These are phyloP conservation scores for Magnusiomyces tetraspermus DNA, from an alignment of 1,139 yeast species.

Conservation along the genomic window DNA sequence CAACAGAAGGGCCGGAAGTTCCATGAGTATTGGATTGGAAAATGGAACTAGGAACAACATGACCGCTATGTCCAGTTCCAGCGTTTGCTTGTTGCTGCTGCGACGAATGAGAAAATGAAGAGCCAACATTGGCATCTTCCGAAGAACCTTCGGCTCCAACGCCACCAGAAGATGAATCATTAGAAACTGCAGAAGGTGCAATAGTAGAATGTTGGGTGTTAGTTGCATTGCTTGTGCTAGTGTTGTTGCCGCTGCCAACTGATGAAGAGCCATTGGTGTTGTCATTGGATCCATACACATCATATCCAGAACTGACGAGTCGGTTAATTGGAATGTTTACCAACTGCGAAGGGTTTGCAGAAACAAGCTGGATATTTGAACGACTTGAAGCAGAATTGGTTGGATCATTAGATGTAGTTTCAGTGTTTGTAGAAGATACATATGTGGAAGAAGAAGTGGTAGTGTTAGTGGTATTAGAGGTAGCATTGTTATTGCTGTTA, in stretches of 20 bases:
- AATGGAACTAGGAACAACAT: background rate
- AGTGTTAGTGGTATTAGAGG: background rate
- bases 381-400: background rate
- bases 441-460: background rate
- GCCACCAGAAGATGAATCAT: background rate
- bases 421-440: background rate
- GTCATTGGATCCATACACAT: background rate
- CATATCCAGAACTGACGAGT: background rate
- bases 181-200: background rate
- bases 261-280: background rate
- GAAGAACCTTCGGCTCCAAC: background rate
- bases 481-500: background rate
- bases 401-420: background rate
- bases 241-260: background rate
- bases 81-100: background rate
- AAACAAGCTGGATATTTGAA: background rate
- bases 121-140: background rate
- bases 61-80: background rate
- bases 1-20: background rate
- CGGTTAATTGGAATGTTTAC: background rate
- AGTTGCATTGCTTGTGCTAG: background rate
- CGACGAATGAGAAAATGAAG: background rate
- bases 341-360: constrained; percentile 1
- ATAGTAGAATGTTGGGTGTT: background rate
- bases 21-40: background rate